Percentiles rank a stretch among this genome's conserved stretches.
Conservation (phyloP, 441 rosid genomes). For the Geranium incanum region DNA sequence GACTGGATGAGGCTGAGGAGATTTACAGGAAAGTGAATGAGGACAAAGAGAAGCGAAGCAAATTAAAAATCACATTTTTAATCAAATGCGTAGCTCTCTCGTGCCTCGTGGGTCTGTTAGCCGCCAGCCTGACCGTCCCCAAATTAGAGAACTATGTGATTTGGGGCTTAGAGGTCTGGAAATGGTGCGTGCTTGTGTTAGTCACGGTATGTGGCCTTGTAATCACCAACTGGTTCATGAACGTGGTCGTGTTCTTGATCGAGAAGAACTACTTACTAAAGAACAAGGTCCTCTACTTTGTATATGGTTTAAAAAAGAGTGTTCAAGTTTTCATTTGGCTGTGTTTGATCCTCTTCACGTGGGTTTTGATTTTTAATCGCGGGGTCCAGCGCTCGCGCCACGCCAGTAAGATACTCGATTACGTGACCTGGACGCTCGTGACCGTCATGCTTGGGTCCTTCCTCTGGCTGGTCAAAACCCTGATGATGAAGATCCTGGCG, state of each 20-base stretch:
- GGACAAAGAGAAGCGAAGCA: constrained; percentile 20
- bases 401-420: constrained; percentile 38
- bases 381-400: constrained; percentile 34
- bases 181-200: constrained; percentile 29
- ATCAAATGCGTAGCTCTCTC: constrained; percentile 26
- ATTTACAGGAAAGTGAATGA: constrained; percentile 40
- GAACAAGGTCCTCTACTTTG: constrained; percentile 53
- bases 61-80: neutral
- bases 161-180: constrained; percentile 49
- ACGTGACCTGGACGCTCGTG: constrained; percentile 55
- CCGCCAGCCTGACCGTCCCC: constrained; percentile 22
- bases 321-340: constrained; percentile 54
- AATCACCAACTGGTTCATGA: constrained; percentile 39
- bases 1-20: constrained; percentile 46
- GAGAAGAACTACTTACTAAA: constrained; percentile 45
- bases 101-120: constrained; percentile 12
- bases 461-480: constrained; percentile 60
- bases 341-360: constrained; percentile 47
- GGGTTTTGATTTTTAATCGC: constrained; percentile 48
- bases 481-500: constrained; percentile 69
- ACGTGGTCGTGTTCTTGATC: constrained; percentile 37
- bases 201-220: constrained; percentile 47
- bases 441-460: constrained; percentile 57
- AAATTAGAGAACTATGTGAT: constrained; percentile 16
- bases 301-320: constrained; percentile 41